Percentiles rank a stretch among this genome's conserved stretches.
phyloP scores from a whole-genome alignment of 1,284 basidiomycete genomes.

The Boletellus deceptivus region DNA sequence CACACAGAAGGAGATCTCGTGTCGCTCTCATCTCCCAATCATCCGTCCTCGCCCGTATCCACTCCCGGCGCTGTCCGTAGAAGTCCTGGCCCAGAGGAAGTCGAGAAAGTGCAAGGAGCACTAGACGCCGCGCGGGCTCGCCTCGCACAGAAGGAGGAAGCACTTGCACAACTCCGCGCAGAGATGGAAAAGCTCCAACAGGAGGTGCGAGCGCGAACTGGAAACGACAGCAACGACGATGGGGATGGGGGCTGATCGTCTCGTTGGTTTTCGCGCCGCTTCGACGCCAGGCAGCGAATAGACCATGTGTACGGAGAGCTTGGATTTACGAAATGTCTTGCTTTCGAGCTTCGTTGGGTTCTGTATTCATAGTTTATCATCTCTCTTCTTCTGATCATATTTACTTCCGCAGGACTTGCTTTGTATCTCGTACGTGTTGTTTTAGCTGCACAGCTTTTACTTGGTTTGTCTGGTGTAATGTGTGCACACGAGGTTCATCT shows the following conservation, averaged over 20 bases:
- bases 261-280: too few relatives aligned
- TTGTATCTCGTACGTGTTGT: too few relatives aligned
- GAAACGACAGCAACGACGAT: background rate
- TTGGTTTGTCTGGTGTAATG: too few relatives aligned
- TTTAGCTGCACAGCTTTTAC: too few relatives aligned
- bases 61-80: background rate
- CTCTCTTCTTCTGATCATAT: too few relatives aligned
- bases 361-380: too few relatives aligned
- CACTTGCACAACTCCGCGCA: constrained; percentile 16
- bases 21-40: constrained; percentile 24
- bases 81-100: constrained; percentile 12
- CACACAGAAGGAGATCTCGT: constrained; percentile 18
- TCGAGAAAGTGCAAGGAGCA: constrained; percentile 17
- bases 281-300: too few relatives aligned
- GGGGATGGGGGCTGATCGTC: background rate
- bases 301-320: too few relatives aligned
- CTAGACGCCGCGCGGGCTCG: constrained; percentile 19
- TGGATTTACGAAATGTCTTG: too few relatives aligned
- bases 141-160: constrained; percentile 24
- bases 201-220: constrained; percentile 3
- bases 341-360: too few relatives aligned
- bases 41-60: constrained; percentile 14
- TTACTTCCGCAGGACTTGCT: too few relatives aligned
- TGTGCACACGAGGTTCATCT: too few relatives aligned
- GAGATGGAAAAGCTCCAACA: constrained; percentile 21